Evolutionary conservation across 75 land plant species (phyloP).

Genomic region (Sequoiadendron giganteum): DNA sequence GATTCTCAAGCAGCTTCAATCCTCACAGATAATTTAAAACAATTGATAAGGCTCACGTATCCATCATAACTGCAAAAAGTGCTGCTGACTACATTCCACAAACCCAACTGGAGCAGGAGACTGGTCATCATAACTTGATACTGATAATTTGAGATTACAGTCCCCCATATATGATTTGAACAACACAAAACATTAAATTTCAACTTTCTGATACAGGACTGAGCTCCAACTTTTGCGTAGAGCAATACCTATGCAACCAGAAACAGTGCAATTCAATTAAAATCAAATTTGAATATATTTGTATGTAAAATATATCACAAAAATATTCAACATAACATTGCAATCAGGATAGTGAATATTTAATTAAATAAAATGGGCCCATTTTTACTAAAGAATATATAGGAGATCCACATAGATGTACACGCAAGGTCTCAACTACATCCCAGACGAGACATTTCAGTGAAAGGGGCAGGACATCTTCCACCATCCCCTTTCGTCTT

Average conservation of each 20-base stretch:
- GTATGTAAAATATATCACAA: not conserved
- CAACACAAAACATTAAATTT: not conserved
- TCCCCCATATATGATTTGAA: not conserved
- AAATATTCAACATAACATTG: not conserved
- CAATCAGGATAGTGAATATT: not conserved
- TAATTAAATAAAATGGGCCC: too few species aligned
- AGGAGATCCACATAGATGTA: too few species aligned
- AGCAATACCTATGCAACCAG: not conserved
- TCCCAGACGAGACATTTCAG: too few species aligned
- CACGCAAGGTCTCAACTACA: too few species aligned
- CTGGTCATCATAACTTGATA: not conserved
- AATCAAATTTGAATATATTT: not conserved
- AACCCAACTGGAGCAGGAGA: not conserved
- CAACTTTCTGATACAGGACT: not conserved
- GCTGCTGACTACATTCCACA: not conserved
- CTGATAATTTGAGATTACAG: not conserved
- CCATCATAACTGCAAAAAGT: not conserved
- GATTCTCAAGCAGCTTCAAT: not conserved
- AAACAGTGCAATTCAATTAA: not conserved
- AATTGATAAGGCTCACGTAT: not conserved
- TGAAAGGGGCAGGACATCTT: too few species aligned
- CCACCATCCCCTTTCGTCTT: too few species aligned
- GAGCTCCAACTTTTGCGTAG: not conserved
- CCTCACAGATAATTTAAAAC: not conserved
- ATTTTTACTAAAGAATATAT: too few species aligned